Base-by-base conservation (phyloP, 345 rosid genomes). In the Brassica carinata region DNA sequence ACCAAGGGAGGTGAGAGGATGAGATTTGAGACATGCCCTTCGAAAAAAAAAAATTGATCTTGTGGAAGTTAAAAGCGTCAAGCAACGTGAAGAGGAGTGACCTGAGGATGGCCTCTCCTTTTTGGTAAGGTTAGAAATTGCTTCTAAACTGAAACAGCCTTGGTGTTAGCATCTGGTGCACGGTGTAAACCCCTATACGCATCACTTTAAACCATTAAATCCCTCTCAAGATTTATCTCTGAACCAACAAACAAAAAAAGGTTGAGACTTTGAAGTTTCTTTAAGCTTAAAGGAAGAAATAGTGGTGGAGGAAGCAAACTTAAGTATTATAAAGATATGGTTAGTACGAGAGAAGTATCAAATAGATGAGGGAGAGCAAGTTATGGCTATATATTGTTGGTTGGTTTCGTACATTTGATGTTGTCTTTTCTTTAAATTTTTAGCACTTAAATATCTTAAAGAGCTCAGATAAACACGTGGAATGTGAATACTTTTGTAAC, bases 91-190 rank as follows among this genome's bases (percentile, higher is more conserved):
- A 94, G 90, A 62, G 98, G 98, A 81, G 97, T 94, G 85, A 87
- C 88, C 85, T 94, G 98, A 73, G 96, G 91, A 89, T 94, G 98
- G 85, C 97, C 96, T 75, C 98, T 85, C 87, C 95, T 71, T 84
- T 92, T 82, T 36, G 97, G 96, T 77, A 90, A 86, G 86, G 84
- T 82, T 5, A 94, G 97, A 84, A 93, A 94, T 84, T 94, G 93
- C 96, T 90, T 92, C 91, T 92, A 76, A 5, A 85, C 92, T 76
- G 97, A 89, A 90, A 94, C 98, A 87, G 96, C 98, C 94, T 94
- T 38, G 92, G 80, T 66, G 97, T 89, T 86, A 94, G 98, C 88
- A 93, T 92, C 92, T 94, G 97, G 89, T 92, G 97, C 67, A 87
- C 91, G 78, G 98, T 87, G 82, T 89, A 89, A 81, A 86, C 89